Base-by-base conservation (phyloP, 768 basidiomycete genomes). In the Fomitopsis serialis region DNA sequence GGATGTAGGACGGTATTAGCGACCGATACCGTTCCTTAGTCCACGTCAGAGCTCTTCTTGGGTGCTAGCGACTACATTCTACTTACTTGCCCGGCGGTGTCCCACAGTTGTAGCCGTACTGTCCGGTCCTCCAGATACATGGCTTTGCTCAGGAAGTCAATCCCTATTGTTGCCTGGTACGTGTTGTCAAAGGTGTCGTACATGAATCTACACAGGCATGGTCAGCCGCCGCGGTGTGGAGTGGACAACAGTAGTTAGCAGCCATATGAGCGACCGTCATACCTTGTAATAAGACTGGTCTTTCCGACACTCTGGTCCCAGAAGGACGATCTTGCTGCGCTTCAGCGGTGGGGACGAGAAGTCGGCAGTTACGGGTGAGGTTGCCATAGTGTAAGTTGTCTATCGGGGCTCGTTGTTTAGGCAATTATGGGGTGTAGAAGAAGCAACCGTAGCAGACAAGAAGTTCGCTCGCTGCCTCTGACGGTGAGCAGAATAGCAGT, bases 121-220 rank as follows among this genome's bases (percentile, higher is more conserved):
- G 97, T 99, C 63, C 97, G 79, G 74, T 99, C 97, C 67, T 99
- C 97, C 53, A 98, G 79, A 71, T 99, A 99, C 92, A 99, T 96
- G 0, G 97, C 98, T 78, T 99, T 99, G 75, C 93, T 96, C 72
- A 99, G 76, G 70, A 99, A 99, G 74, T 99, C 97, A 71, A 99
- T 99, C 54, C 96, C 93, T 66, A 96, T 96, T 10, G 93, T 96
- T 19, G 93, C 93, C 68, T 93, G 92, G 70, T 99, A 99, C 42
- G 96, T 98, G 71, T 98, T 98, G 78, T 99, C 97, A 70, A 99
- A 99, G 0, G 97, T 98, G 73, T 99, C 97, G 69, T 99, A 99
- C 97, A 98, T 95, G 69, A 91, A 90, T 73, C 92, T 95, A 60
- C 24, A 37, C 5, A 19, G 23, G 29, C 24, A 42, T 10, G 32